These are phyloP conservation scores for Gossypium schwendimanii DNA, from an alignment of 441 rosid genomes.

Conservation along the genomic window DNA sequence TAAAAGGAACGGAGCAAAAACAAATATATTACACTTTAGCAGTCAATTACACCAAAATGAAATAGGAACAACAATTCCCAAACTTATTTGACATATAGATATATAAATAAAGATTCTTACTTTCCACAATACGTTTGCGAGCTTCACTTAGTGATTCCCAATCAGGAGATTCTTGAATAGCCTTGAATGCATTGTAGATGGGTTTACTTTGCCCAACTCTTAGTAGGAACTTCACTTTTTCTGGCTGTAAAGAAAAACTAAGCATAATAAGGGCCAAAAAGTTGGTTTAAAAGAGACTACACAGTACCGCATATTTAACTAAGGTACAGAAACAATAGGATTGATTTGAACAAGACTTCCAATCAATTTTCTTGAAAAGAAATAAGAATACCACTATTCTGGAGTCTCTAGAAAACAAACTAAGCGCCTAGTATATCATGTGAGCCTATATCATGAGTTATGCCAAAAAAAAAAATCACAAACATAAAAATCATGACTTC, in stretches of 20 bases:
- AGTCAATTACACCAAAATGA: not conserved
- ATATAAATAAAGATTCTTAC: constrained; percentile 26
- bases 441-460: not conserved
- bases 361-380: not conserved
- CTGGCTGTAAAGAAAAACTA: constrained; percentile 45
- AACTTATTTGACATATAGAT: not conserved
- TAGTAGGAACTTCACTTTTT: constrained; percentile 65
- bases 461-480: not conserved
- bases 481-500: not conserved
- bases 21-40: not conserved
- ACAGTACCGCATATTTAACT: not conserved
- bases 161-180: constrained; percentile 57
- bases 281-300: not conserved
- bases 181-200: constrained; percentile 63
- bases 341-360: not conserved
- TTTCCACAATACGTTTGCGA: constrained; percentile 64
- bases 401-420: not conserved
- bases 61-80: not conserved
- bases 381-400: not conserved
- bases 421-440: not conserved
- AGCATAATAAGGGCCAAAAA: constrained; percentile 16
- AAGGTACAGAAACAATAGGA: not conserved
- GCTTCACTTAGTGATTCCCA: constrained; percentile 62
- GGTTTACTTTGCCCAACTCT: constrained; percentile 79
- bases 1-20: not conserved